Evolutionary conservation across 2,329 filamentous ascomycete genomes (phyloP), one percentile per base, ranked within the genome.

Genomic region (Davidsoniella virescens): DNA sequence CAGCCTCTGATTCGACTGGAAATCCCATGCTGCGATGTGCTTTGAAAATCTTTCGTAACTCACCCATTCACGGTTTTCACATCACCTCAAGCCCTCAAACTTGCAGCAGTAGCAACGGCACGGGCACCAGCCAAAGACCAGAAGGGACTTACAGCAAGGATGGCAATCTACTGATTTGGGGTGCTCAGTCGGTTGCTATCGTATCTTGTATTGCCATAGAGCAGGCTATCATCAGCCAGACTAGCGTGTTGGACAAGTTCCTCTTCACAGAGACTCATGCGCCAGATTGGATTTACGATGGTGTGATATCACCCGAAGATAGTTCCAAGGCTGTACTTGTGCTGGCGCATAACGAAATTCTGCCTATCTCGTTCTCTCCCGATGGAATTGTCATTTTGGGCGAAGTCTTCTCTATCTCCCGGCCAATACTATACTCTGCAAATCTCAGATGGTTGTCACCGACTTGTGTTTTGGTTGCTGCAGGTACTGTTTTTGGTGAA

Each of bases 401-500:
- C 4, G 66, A 68, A 1, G 60, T 78, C 2, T 67, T 72, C 10
- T 77, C 79, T 5, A 80, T 80, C 14, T 83, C 88, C 6, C 76
- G 84, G 41, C 90, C 87, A 1, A 87, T 94, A 50, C 71, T 98
- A 6, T 98, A 94, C 63, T 85, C 87, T 14, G 90, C 87, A 4
- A 77, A 84, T 59, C 64, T 94, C 16, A 65, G 71, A 38, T 85
- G 82, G 72, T 64, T 79, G 6, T 70, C 72, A 5, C 49, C 63
- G 5, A 67, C 70, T 42, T 69, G 70, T 47, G 69, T 94, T 43
- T 71, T 95, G 17, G 75, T 95, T 47, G 86, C 87, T 5, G 84
- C 84, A 2, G 92, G 92, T 1, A 96, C 92, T 0, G 87, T 90
- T 1, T 96, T 96, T 64, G 92, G 92, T 2, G 88, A 96, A 63